Evolutionary conservation across 1,284 basidiomycete species (phyloP), one percentile per base, ranked within the genome.

Genomic region (Peniophora sp.): DNA sequence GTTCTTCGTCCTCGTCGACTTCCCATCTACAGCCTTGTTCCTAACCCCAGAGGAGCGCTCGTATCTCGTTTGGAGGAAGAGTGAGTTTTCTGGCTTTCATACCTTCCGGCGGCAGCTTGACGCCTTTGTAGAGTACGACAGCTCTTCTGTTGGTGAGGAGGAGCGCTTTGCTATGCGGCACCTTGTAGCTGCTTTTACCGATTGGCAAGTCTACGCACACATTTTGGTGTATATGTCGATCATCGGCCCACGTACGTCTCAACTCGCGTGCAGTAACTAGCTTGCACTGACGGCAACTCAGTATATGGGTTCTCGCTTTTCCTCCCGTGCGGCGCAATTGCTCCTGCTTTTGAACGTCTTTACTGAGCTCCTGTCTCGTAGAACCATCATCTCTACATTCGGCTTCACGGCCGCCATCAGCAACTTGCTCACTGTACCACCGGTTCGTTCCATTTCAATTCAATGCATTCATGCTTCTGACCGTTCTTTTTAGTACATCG

Each of bases 361-460:
- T 32, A 12, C 27, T 32, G 27, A n/a, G n/a, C n/a, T n/a, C n/a
- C n/a, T n/a, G n/a, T n/a, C n/a, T n/a, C 36, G 1, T 49, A 85
- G 83, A 32, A 78, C 83, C 2, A 85, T 85, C 49, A 85, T 86
- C 61, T 70, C 74, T 52, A 80, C 77, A 27, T 85, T 85, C 53
- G 83, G 81, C 5, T 77, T 77, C 59, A 64, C 68, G 10, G 67
- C 77, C 2, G 67, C 81, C 0, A 70, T 83, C 54, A 81, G 76
- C 52, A 81, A 88, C 57, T 69, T 89, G 1, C 70, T 88, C 24
- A 85, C 84, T 0, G 77, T 87, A 0, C 86, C 86, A 0, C 81
- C 0, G 77, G 81, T 82, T 58, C 54, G 77, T 64, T 32, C 41
- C 20, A 23, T 41, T 45, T 36, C 10, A 17, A 14, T 17, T 41